Conservation (phyloP, 129 eudicot genomes). For the Centrapalus pauciflorus region DNA sequence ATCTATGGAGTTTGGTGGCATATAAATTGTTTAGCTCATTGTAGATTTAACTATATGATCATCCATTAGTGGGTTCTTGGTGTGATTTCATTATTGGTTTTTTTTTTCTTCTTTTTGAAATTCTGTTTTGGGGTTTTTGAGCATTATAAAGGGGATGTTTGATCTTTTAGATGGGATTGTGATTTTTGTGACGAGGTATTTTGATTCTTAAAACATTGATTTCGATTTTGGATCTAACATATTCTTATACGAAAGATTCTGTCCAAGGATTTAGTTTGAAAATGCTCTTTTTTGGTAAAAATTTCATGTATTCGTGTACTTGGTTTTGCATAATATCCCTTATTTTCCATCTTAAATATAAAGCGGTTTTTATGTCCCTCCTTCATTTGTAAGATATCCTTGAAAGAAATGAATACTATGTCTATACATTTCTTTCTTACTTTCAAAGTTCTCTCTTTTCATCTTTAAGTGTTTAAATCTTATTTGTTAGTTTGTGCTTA, state of each 20-base stretch:
- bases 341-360: not conserved
- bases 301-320: not conserved
- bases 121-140: not conserved
- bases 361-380: too few relatives aligned
- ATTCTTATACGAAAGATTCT: not conserved
- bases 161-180: not conserved
- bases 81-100: not conserved
- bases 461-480: too few relatives aligned
- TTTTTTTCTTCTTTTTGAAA: too few relatives aligned
- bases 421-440: too few relatives aligned
- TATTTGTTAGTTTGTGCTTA: too few relatives aligned
- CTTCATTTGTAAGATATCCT: too few relatives aligned
- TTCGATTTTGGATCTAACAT: not conserved
- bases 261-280: not conserved
- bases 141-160: too few relatives aligned
- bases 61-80: not conserved
- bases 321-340: not conserved
- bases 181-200: not conserved
- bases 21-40: not conserved
- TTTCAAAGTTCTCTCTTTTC: too few relatives aligned
- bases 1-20: not conserved
- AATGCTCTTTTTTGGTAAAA: not conserved
- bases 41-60: not conserved
- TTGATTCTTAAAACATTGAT: not conserved
- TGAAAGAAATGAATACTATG: too few relatives aligned